Percentiles rank a stretch among this genome's conserved stretches.
These are phyloP conservation scores for Suillus sp. DNA, from an alignment of 768 basidiomycete species.

Conservation along the genomic window DNA sequence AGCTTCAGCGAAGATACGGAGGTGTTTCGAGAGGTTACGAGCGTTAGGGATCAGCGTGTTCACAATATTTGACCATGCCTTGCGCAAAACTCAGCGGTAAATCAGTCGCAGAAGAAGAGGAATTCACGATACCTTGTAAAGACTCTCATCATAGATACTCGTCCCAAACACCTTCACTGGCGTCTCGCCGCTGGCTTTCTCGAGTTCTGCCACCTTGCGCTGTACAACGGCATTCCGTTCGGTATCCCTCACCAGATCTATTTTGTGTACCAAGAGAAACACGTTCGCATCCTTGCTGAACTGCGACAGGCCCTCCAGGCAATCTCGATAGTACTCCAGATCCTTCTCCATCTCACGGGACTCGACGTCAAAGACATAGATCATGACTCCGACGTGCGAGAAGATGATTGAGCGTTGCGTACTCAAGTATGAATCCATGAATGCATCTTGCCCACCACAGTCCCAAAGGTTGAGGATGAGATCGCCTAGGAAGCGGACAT, in stretches of 20 bases:
- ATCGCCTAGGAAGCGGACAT: slow-evolving; percentile 95
- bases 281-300: slow-evolving; percentile 82
- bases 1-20: slow-evolving; percentile 82
- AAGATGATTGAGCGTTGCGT: slow-evolving; percentile 94
- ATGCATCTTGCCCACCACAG: slow-evolving; percentile 97
- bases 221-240: slow-evolving; percentile 61
- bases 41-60: slow-evolving; percentile 97
- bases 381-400: slow-evolving; percentile 94
- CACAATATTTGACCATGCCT: slow-evolving; percentile 99
- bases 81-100: slow-evolving; percentile 14
- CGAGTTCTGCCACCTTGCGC: slow-evolving; percentile 72
- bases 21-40: slow-evolving; percentile 81
- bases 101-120: slow-evolving; percentile 6
- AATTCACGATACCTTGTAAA: slow-evolving; percentile 74
- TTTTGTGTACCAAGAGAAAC: slow-evolving; percentile 95
- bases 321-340: slow-evolving; percentile 89
- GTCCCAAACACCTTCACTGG: slow-evolving; percentile 82
- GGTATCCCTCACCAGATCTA: slow-evolving; percentile 81
- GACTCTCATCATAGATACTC: slow-evolving; percentile 95
- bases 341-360: slow-evolving; percentile 84
- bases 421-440: slow-evolving; percentile 96
- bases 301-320: slow-evolving; percentile 78
- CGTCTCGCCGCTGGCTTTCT: slow-evolving; percentile 63
- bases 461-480: slow-evolving; percentile 98
- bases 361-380: slow-evolving; percentile 98